Percentiles rank a stretch among this genome's conserved stretches.
phyloP scores from a whole-genome alignment of 2,329 filamentous ascomycete genomes.

The Helotiales sp. region DNA sequence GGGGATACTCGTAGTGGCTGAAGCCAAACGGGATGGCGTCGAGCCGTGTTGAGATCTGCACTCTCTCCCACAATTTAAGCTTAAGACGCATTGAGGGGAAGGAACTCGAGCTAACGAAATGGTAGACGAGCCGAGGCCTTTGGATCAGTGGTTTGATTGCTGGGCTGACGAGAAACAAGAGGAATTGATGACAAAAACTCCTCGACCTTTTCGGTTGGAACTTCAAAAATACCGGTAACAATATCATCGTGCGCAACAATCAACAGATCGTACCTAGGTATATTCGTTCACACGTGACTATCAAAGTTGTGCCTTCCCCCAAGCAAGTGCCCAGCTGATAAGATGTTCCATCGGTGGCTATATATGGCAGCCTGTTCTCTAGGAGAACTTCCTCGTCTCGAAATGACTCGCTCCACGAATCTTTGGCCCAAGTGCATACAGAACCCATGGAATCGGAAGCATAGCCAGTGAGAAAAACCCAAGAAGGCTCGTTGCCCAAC shows the following conservation, averaged over 20 bases:
- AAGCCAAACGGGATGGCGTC: not conserved
- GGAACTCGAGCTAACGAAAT: not conserved
- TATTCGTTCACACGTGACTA: too few species aligned
- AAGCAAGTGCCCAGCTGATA: too few species aligned
- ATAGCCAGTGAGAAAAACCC: constrained; percentile 43
- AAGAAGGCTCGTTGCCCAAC: constrained; percentile 25
- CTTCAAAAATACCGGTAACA: too few species aligned
- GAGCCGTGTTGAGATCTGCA: not conserved
- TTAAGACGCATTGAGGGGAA: constrained; percentile 3
- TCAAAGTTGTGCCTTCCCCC: too few species aligned
- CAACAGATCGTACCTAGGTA: too few species aligned
- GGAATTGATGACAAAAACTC: too few species aligned
- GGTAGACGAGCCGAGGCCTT: not conserved
- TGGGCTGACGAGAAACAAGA: too few species aligned
- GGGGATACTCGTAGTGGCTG: not conserved
- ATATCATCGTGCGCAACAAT: too few species aligned
- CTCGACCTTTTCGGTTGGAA: too few species aligned
- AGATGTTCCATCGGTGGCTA: too few species aligned
- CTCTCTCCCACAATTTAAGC: not conserved
- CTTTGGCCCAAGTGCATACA: constrained; percentile 49
- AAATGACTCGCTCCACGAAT: constrained; percentile 5
- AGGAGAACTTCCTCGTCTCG: not conserved
- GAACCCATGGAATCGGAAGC: constrained; percentile 53
- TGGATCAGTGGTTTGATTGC: too few species aligned
- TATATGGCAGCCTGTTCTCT: too few species aligned